Percentiles rank a stretch among this genome's conserved stretches.
These are phyloP conservation scores for Kurtzmaniella quercitrusa DNA, from an alignment of 1,139 yeast genomes.

Conservation along the genomic window DNA sequence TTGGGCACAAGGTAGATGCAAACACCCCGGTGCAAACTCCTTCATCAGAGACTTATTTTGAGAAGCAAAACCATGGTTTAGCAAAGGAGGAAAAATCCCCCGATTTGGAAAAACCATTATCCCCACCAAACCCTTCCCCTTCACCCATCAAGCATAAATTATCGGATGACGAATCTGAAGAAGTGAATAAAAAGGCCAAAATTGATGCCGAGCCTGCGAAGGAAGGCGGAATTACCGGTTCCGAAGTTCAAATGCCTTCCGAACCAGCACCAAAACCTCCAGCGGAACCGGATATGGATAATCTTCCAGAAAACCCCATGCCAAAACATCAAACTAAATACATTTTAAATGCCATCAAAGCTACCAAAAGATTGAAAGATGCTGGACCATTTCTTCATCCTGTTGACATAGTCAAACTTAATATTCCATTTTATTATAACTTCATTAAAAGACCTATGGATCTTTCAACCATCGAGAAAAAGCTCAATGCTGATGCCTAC, in stretches of 20 bases:
- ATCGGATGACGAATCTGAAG: conserved; percentile 9
- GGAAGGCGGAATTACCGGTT: conserved; percentile 10
- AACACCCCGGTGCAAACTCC: conserved; percentile 43
- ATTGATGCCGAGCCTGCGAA: conserved; percentile 11
- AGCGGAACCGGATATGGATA: conserved; percentile 65
- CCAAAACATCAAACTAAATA: conserved; percentile 83
- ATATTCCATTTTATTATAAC: conserved; percentile 87
- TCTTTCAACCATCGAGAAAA: conserved; percentile 82
- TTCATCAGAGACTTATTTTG: conserved; percentile 22
- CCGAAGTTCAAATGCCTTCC: conserved; percentile 16
- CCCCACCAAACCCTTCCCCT: conserved; percentile 46
- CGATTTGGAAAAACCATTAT: conserved; percentile 31
- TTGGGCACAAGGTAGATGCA: conserved; percentile 18
- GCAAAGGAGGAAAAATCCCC: conserved; percentile 5
- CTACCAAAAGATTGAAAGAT: conserved; percentile 86
- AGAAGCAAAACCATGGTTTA: conserved; percentile 3
- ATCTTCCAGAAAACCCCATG: conserved; percentile 64
- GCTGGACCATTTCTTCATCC: conserved; percentile 88
- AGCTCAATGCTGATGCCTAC: conserved; percentile 66
- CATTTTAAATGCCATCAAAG: conserved; percentile 64
- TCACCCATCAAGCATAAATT: conserved; percentile 36
- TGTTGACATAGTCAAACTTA: conserved; percentile 82
- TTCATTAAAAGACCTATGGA: conserved; percentile 90
- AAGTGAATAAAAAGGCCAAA: conserved; percentile 19
- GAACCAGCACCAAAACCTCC: conserved; percentile 73